phyloP scores from a whole-genome alignment of 257 asterid genomes.

The Sherardia arvensis region DNA sequence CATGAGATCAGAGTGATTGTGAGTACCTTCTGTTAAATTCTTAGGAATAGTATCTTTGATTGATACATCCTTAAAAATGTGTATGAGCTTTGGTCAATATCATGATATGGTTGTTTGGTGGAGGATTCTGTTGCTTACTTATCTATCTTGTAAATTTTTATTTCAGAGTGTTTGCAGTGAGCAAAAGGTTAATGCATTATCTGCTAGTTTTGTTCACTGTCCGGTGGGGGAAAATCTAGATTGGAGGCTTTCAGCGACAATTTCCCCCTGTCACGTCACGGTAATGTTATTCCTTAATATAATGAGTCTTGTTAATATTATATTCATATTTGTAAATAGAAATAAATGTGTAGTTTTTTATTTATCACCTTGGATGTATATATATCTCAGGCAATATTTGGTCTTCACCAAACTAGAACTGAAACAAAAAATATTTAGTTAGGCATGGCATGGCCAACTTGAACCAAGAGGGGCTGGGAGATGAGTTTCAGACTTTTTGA shows the following conservation, averaged over 20 bases:
- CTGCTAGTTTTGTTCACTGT: conserved; percentile 78
- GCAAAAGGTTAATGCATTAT: conserved; percentile 89
- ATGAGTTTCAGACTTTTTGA: too few species aligned
- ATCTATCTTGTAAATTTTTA: conserved; percentile 3
- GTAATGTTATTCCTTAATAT: conserved; percentile 19
- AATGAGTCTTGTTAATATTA: neutral
- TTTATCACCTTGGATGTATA: too few species aligned
- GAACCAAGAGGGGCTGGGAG: neutral
- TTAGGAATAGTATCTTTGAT: neutral
- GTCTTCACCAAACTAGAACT: neutral
- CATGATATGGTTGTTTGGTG: neutral
- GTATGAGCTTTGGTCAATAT: neutral
- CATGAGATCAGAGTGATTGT: neutral
- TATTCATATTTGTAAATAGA: neutral
- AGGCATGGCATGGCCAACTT: neutral
- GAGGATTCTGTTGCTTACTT: neutral
- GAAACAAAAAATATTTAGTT: neutral
- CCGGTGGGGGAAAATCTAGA: conserved; percentile 94
- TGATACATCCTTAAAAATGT: neutral
- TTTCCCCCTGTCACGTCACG: conserved; percentile 96
- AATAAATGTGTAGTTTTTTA: too few species aligned
- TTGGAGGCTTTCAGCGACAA: conserved; percentile 95
- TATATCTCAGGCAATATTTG: too few species aligned
- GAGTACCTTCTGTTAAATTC: neutral
- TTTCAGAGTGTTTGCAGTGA: conserved; percentile 88